Evolutionary conservation across 441 rosid species (phyloP).

Genomic region (Omphalea diandra): DNA sequence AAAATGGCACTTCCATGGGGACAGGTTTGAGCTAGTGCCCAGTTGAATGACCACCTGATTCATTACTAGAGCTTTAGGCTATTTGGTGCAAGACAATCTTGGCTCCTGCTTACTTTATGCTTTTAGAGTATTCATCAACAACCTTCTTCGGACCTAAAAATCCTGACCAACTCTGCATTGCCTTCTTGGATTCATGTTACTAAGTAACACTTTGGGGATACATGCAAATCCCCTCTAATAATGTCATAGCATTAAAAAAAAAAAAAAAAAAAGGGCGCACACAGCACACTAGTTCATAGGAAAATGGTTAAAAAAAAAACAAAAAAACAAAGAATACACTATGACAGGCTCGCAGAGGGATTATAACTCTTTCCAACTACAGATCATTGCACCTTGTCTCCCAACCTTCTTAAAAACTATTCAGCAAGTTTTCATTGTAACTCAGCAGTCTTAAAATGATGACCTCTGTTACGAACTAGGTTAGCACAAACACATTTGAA

Average conservation of each 20-base stretch:
- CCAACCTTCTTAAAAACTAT: slow-evolving; percentile 15
- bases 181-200: no score
- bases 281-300: no score
- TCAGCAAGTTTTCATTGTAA: slow-evolving; percentile 18
- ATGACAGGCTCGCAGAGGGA: background rate
- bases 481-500: slow-evolving; percentile 45
- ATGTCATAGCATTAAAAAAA: background rate
- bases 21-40: background rate
- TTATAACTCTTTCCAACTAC: slow-evolving; percentile 5
- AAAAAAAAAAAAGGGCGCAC: no score
- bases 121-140: no score
- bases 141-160: no score
- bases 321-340: no score
- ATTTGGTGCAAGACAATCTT: background rate
- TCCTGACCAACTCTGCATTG: no score
- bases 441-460: slow-evolving; percentile 15
- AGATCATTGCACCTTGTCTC: slow-evolving; percentile 7
- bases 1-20: background rate
- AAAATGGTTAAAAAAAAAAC: background rate
- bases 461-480: slow-evolving; percentile 42
- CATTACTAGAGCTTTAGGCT: no score
- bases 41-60: background rate
- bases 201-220: no score
- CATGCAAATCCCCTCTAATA: background rate
- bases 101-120: background rate